Evolutionary conservation across 2,329 filamentous ascomycete genomes (phyloP), one percentile per base, ranked within the genome.

Genomic region (Teratosphaeria epicoccoides): DNA sequence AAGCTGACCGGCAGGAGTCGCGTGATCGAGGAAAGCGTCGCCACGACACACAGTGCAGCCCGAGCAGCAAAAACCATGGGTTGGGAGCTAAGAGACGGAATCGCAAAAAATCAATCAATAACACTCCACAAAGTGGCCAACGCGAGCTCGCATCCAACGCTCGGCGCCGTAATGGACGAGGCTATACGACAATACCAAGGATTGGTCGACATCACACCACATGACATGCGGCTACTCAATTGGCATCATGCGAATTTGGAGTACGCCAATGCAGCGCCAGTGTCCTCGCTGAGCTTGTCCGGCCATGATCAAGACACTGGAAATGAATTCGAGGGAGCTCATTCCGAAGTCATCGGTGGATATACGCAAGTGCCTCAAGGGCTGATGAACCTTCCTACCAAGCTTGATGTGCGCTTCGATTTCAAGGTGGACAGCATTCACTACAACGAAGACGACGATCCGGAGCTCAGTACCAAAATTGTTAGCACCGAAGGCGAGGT

Each of bases 221-320:
- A 88, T 64, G 93, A 98, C 63, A 84, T 95, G 69, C 82, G 93
- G 45, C 75, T 98, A 14, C 78, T 97, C 63, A 98, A 96, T 64
- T 98, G 93, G 93, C 94, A 98, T 69, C 86, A 96, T 67, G 94
- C 94, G 58, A 98, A 98, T 65, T 77, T 98, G 12, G 93, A 98
- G 69, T 98, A 98, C 66, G 94, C 91, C 56, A 98, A 97, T 67
- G 93, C 93, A 1, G 87, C 84, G 1, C 94, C 89, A 58, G 82
- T 95, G 50, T 84, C 86, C 58, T 85, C 86, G 56, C 79, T 98
- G 17, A 97, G 91, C 67, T 79, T 98, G 12, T 82, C 84, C 6
- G 84, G 90, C 0, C 97, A 94, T 88, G 94, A 98, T 68, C 89
- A 98, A 62, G 94, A 98, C 65, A 89, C 90, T 47, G 93, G 93